These are phyloP conservation scores for Sugiyamaella qingdaonensis DNA, from an alignment of 805 yeast species.

Conservation along the genomic window DNA sequence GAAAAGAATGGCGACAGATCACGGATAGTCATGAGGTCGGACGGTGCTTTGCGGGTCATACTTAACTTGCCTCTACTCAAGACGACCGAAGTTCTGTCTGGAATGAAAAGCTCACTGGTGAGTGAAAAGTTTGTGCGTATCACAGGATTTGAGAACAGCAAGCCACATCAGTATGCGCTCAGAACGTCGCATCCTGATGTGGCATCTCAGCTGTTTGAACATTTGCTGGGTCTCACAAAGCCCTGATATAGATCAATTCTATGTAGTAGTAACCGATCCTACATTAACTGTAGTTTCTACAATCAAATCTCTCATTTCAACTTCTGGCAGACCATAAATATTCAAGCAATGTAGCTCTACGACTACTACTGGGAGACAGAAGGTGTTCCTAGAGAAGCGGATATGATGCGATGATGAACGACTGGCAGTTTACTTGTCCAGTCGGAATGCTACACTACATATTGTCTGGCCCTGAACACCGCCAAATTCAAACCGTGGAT, in stretches of 20 bases:
- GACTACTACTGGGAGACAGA: no score
- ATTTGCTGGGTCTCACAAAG: not conserved
- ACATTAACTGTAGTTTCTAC: no score
- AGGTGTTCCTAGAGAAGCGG: no score
- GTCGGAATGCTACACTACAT: constrained; percentile 71
- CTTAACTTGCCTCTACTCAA: constrained; percentile 66
- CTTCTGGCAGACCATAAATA: no score
- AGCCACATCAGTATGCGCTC: constrained; percentile 80
- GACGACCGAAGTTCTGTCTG: constrained; percentile 63
- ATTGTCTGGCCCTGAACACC: constrained; percentile 86
- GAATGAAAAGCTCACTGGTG: constrained; percentile 79
- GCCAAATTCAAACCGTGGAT: constrained; percentile 84
- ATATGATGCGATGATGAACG: no score
- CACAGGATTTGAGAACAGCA: constrained; percentile 57
- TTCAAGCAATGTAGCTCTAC: no score
- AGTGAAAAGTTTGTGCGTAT: constrained; percentile 81
- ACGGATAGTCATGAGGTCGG: constrained; percentile 86
- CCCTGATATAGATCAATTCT: not conserved
- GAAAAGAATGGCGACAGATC: constrained; percentile 35
- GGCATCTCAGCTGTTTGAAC: constrained; percentile 51
- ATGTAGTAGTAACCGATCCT: not conserved
- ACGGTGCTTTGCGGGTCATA: constrained; percentile 77
- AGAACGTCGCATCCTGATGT: constrained; percentile 61
- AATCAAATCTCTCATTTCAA: not conserved
- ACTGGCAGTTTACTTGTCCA: no score